Percentiles rank a stretch among this genome's conserved stretches.
These are phyloP conservation scores for Smallanthus sonchifolius DNA, from an alignment of 129 eudicot genomes.

Conservation along the genomic window DNA sequence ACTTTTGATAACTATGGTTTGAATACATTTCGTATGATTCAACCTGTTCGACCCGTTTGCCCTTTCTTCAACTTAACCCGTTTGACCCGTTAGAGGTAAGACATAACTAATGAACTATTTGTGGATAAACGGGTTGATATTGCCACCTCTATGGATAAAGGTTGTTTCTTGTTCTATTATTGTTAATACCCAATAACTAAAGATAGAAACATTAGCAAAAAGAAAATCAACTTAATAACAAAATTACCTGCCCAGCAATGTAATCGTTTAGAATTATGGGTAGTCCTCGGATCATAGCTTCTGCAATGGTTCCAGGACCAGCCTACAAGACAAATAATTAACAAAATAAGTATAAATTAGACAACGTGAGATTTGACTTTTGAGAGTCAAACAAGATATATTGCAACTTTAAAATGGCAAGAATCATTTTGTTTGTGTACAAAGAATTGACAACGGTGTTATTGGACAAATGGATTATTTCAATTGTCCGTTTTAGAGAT, in stretches of 20 bases:
- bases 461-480: neutral
- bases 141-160: neutral
- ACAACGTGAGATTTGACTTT: neutral
- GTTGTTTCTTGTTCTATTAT: neutral
- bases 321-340: conserved; percentile 48
- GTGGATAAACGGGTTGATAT: neutral
- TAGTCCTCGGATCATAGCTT: conserved; percentile 97
- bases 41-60: neutral
- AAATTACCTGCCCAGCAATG: conserved; percentile 93
- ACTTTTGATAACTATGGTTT: no score
- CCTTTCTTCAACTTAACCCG: neutral
- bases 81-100: neutral
- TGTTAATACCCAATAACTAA: neutral
- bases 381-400: neutral
- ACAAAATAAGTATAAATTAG: neutral
- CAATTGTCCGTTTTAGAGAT: neutral
- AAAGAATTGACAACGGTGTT: neutral
- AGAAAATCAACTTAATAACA: neutral
- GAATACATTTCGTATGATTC: neutral
- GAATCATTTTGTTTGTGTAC: conserved; percentile 2
- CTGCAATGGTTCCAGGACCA: conserved; percentile 98
- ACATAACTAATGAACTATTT: neutral
- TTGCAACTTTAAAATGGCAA: neutral
- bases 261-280: conserved; percentile 93
- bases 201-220: neutral